Base-by-base conservation (phyloP, 1,139 yeast genomes). In the Sugiyamaella japonica region DNA sequence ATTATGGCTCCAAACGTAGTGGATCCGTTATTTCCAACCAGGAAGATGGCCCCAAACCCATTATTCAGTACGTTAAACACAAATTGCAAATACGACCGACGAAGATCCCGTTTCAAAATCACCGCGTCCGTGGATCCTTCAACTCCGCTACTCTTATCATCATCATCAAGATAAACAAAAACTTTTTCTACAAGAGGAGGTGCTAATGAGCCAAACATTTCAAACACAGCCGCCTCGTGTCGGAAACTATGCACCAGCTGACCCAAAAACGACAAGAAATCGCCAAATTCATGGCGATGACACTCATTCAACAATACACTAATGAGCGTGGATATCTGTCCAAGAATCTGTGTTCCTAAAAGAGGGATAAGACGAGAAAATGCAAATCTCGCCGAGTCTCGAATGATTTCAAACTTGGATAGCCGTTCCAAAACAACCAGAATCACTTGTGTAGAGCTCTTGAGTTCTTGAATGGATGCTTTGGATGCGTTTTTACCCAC, bases 301-400 rank as follows among this genome's bases (percentile, higher is more conserved):
- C 82, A 79, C 48, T 80, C 82, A n/a, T 87, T 80, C 68, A 95
- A 77, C 51, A 88, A 76, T n/a, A 86, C 75, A 2, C 88, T 81
- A 56, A 93, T 82, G 56, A 91, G 78, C 65, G 89, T 85, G 56
- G 86, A 85, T 67, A 89, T 77, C 66, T 83, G 87, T 48, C 69
- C 70, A 42, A 83, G 75, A 57, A 84, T 75, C 12, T 73, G 73
- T 32, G 75, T 75, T 55, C 84, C 84, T 60, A 91, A 75, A 36
- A 91, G 76, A 17, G 96, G 90, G 54, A 90, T 85, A 59, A 95
- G 78, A 59, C 98, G 80, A 3, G 97, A 89, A 72, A 91, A 85
- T 20, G 96, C 82, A 69, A 88, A 89, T 63, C 97, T 80, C 1
- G 95, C 78, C 3, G 97, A 86, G 61, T 90, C 97, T 66, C 99